Conservation (phyloP, 352 stramenopile genomes). For the Pythium utonaiense region DNA sequence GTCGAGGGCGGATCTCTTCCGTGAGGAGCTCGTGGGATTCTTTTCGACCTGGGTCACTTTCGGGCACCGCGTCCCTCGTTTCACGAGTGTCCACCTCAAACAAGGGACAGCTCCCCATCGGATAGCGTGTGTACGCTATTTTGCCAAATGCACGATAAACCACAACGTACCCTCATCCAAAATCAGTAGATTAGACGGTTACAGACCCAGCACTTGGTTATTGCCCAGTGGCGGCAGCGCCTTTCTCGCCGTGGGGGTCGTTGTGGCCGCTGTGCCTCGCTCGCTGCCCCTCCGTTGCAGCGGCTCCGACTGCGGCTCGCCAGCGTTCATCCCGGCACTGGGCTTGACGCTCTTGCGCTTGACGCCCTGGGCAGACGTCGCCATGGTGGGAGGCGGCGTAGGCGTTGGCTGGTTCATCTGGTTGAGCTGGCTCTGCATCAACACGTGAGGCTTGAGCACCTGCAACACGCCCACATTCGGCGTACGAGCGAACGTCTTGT, state of each 20-base stretch:
- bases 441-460: slow-evolving; percentile 78
- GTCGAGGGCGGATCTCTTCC: background rate
- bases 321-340: background rate
- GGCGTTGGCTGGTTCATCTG: background rate
- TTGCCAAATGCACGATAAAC: background rate
- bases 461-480: slow-evolving; percentile 89
- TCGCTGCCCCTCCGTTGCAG: slow-evolving; percentile 50
- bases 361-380: background rate
- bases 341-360: slow-evolving; percentile 34
- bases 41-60: slow-evolving; percentile 14
- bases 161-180: background rate
- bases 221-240: slow-evolving; percentile 43
- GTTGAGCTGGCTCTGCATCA: slow-evolving; percentile 44
- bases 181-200: slow-evolving; percentile 4
- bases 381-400: background rate
- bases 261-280: slow-evolving; percentile 20
- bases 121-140: too few relatives aligned
- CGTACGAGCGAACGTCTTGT: slow-evolving; percentile 86
- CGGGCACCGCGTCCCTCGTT: background rate
- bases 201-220: slow-evolving; percentile 37
- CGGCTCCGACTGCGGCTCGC: slow-evolving; percentile 4
- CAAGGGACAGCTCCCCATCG: slow-evolving; percentile 5
- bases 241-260: slow-evolving; percentile 27
- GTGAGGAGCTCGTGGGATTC: slow-evolving; percentile 13
- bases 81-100: background rate